Percentiles rank a stretch among this genome's conserved stretches.
Conservation (phyloP, 2,329 filamentous ascomycete species). For the Magnaporthiopsis poae region DNA sequence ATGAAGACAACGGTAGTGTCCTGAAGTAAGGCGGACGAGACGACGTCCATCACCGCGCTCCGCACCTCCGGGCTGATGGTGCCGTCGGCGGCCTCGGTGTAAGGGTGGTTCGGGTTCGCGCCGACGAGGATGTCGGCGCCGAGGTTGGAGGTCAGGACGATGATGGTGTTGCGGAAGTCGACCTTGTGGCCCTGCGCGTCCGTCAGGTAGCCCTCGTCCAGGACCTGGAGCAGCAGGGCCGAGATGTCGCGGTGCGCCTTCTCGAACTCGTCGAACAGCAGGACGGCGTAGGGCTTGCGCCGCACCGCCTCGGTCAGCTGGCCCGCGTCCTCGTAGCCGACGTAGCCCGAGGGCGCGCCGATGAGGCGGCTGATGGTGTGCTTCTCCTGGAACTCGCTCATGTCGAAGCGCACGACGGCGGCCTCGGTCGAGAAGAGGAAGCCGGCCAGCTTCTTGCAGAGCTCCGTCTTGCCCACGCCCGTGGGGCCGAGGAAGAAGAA, state of each 20-base stretch:
- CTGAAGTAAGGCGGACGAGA: constrained; percentile 52
- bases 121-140: constrained; percentile 85
- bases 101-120: constrained; percentile 54
- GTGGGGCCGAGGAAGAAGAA: constrained; percentile 98
- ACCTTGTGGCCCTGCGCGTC: constrained; percentile 94
- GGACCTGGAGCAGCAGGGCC: constrained; percentile 78
- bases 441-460: constrained; percentile 88
- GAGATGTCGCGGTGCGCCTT: constrained; percentile 95
- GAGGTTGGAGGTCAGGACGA: constrained; percentile 90
- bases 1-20: too few relatives aligned
- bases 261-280: constrained; percentile 95
- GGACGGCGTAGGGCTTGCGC: constrained; percentile 86
- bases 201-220: constrained; percentile 92
- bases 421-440: constrained; percentile 90
- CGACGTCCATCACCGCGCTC: constrained; percentile 77
- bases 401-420: constrained; percentile 89
- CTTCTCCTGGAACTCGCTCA: constrained; percentile 96
- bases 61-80: constrained; percentile 66
- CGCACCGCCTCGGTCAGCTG: constrained; percentile 92
- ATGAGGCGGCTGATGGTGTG: constrained; percentile 91
- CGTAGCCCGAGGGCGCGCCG: constrained; percentile 84
- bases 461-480: constrained; percentile 91
- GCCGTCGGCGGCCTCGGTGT: constrained; percentile 52
- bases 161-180: constrained; percentile 92
- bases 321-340: constrained; percentile 92